Evolutionary conservation across 495 filamentous ascomycete species (phyloP), one percentile per base, ranked within the genome.

Genomic region (Aspergillus diversus): DNA sequence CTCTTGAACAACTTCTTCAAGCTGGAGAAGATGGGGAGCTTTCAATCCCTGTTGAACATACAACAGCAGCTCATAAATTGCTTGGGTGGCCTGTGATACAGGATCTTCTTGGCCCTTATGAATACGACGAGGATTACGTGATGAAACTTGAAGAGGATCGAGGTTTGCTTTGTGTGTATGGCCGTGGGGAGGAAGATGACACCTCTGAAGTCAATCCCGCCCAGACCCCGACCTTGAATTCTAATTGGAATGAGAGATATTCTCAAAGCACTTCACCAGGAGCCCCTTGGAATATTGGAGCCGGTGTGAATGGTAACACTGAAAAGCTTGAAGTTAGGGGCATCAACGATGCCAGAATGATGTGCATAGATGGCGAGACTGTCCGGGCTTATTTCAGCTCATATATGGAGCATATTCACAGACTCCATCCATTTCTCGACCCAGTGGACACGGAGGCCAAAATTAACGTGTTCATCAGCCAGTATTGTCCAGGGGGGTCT

Each of bases 371-470:
- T 59, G 68, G 79, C 17, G 75, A 72, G 12, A 90, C 83, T 3
- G 80, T 96, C 7, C 79, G 79, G 60, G 81, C 77, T 46, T 89
- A 92, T 46, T 83, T 89, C 42, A 67, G 83, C 15, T 90, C 87
- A 72, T 99, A 92, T 71, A 76, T 92, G 69, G 73, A 87, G 5
- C 83, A 96, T 69, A 89, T 99, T 43, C 90, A 97, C 66, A 90
- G 87, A 57, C 85, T 99, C 71, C 95, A 98, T 72, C 95, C 95
- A 12, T 93, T 98, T 69, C 81, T 99, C 42, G 80, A 89, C 65
- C 78, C 81, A 52, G 66, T 68, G 5, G 75, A 76, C 15, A 69
- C 90, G 15, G 69, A 71, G 2, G 67, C 72, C 31, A 81, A 83
- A 69, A 73, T 87, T 11, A 75, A 83, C n/a, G 66, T 64, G 5